These are phyloP conservation scores for Wallacemonas rigidus DNA, from an alignment of 208 protist genomes.

Conservation along the genomic window DNA sequence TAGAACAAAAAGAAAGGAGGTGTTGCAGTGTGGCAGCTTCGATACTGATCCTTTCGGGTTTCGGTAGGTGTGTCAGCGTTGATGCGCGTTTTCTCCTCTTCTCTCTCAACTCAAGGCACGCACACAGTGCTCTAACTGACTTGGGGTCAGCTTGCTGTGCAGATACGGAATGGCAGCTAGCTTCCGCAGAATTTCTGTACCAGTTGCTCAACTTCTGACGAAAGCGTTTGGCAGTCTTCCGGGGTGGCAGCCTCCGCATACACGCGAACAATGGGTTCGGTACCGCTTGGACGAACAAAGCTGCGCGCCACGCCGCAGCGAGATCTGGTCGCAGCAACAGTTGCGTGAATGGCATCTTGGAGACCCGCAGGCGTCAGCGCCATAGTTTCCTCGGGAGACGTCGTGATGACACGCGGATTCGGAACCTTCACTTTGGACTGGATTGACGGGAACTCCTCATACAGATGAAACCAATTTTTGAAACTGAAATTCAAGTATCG, in stretches of 20 bases:
- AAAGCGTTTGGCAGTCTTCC: slow-evolving; percentile 39
- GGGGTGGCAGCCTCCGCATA: slow-evolving; percentile 74
- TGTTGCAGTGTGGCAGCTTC: neutral
- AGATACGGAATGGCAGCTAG: no score
- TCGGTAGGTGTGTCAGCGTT: neutral
- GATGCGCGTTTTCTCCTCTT: neutral
- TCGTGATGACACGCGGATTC: slow-evolving; percentile 62
- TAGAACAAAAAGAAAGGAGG: neutral
- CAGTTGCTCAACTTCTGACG: slow-evolving; percentile 30
- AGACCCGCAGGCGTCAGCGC: slow-evolving; percentile 61
- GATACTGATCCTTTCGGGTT: no score
- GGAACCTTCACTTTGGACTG: slow-evolving; percentile 59
- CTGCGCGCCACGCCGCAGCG: slow-evolving; percentile 35
- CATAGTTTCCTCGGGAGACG: slow-evolving; percentile 68
- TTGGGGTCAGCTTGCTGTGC: no score
- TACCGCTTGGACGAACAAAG: slow-evolving; percentile 95
- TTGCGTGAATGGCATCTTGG: slow-evolving; percentile 82
- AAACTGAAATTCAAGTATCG: slow-evolving; percentile 39
- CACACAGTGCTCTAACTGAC: no score
- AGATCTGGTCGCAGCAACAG: slow-evolving; percentile 34
- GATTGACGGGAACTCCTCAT: slow-evolving; percentile 57
- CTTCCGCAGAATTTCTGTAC: slow-evolving; percentile 44
- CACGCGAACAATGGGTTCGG: slow-evolving; percentile 93
- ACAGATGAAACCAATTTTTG: slow-evolving; percentile 53
- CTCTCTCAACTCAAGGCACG: no score